Percentiles rank a stretch among this genome's conserved stretches.
Evolutionary conservation across 2,329 filamentous ascomycete genomes (phyloP).

Genomic region (Scolecobasidium constrictum): DNA sequence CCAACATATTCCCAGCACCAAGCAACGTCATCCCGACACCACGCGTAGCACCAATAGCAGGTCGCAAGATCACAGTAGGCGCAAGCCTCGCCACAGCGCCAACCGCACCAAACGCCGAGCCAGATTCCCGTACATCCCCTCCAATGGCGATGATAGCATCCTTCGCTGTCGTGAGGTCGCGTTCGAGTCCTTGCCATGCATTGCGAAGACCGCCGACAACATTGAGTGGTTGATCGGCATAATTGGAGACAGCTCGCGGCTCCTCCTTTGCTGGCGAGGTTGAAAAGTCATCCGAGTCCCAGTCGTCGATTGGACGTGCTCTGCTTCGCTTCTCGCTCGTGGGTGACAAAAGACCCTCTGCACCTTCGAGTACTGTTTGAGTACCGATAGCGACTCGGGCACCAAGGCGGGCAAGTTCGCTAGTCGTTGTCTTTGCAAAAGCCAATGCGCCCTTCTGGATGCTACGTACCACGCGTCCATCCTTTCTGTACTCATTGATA

Average conservation of each 20-base stretch:
- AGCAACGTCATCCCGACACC: conserved; percentile 81
- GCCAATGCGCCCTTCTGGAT: conserved; percentile 82
- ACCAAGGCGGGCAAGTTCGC: conserved; percentile 85
- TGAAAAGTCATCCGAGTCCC: conserved; percentile 47
- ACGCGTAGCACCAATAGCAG: conserved; percentile 81
- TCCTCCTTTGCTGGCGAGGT: conserved; percentile 47
- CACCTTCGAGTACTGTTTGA: conserved; percentile 81
- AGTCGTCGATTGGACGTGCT: conserved; percentile 22
- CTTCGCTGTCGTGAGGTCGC: conserved; percentile 74
- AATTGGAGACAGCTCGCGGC: conserved; percentile 72
- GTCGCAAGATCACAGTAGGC: conserved; percentile 86
- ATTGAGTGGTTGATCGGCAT: conserved; percentile 86
- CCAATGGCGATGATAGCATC: conserved; percentile 95
- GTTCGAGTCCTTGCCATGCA: conserved; percentile 70
- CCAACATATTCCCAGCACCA: conserved; percentile 84
- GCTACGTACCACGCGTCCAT: conserved; percentile 82
- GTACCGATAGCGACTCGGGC: conserved; percentile 92
- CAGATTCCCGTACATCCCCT: conserved; percentile 78
- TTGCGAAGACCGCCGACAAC: conserved; percentile 77
- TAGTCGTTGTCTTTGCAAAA: conserved; percentile 88
- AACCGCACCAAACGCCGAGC: conserved; percentile 69
- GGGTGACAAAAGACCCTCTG: conserved; percentile 62
- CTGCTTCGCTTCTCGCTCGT: conserved; percentile 9
- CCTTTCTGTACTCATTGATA: conserved; percentile 85
- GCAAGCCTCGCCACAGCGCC: conserved; percentile 68